A percentile compares a stretch with the other conserved stretches of the same genome.
phyloP scores from a whole-genome alignment of 352 stramenopile genomes.

The Phytophthora pluvialis region DNA sequence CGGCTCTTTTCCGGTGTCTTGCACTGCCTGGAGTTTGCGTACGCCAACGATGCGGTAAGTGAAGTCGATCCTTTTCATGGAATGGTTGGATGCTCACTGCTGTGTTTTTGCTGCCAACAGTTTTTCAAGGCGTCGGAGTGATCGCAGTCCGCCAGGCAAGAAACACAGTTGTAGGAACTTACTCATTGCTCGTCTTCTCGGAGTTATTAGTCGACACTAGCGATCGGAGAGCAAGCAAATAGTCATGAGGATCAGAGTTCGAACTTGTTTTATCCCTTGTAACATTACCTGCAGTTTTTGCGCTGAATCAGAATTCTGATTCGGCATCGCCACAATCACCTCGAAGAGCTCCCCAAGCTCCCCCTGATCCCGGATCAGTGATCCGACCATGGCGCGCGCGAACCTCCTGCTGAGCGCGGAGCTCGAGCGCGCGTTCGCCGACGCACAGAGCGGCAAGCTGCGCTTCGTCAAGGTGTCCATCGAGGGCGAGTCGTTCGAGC shows the following conservation, averaged over 20 bases:
- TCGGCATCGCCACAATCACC: slow-evolving; percentile 9
- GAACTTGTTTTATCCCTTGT: slow-evolving; percentile 17
- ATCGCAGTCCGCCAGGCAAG: slow-evolving; percentile 1
- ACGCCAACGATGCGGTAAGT: slow-evolving; percentile 70
- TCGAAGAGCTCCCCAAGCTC: slow-evolving; percentile 17
- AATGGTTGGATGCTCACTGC: not conserved
- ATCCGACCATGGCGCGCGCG: slow-evolving; percentile 63
- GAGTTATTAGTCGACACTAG: slow-evolving; percentile 20
- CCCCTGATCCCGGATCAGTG: too few species aligned
- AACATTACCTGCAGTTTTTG: too few species aligned
- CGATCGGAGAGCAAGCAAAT: slow-evolving; percentile 20
- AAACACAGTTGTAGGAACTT: slow-evolving; percentile 28
- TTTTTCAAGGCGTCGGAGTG: slow-evolving; percentile 52
- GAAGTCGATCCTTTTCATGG: slow-evolving; percentile 9
- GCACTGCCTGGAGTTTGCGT: slow-evolving; percentile 78
- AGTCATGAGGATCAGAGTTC: slow-evolving; percentile 19
- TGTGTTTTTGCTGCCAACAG: slow-evolving; percentile 25
- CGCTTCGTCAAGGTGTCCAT: slow-evolving; percentile 78
- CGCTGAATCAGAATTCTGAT: too few species aligned
- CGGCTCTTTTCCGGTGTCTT: slow-evolving; percentile 69
- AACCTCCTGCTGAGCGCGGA: slow-evolving; percentile 65
- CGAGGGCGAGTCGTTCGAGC: slow-evolving; percentile 66
- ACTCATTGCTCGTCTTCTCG: slow-evolving; percentile 29
- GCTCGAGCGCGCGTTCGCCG: slow-evolving; percentile 72
- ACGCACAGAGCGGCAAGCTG: slow-evolving; percentile 71